Evolutionary conservation across 176 grass and related monocot species (phyloP), one percentile per base, ranked within the genome.

Genomic region (Hordeum vulgare): DNA sequence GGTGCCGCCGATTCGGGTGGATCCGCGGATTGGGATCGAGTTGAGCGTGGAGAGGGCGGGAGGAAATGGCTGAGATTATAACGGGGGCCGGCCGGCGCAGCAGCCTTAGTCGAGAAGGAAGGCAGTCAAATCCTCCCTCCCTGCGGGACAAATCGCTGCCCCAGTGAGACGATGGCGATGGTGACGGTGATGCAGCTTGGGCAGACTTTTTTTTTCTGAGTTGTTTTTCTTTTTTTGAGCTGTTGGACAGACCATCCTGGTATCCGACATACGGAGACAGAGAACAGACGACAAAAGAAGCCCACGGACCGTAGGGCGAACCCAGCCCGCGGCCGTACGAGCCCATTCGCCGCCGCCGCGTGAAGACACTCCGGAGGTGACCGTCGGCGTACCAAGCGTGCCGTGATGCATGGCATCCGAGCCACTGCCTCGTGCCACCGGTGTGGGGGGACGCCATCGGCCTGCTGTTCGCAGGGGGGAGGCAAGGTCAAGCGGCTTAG

Each of bases 71-170:
- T 64, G 76, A 13, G 76, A 64, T 64, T 77, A 77, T 58, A 76
- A 2, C 21, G 14, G 74, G 25, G 17, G 17, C 5, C 41, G 11
- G 40, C 40, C 39, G 10, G 69, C 36, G 17, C 15, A 4, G 63
- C 45, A 60, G 66, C 35, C 80, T 82, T 72, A 37, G 80, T 3
- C 54, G 26, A 27, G 25, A 74, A 83, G 81, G 40, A 63, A 53
- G 3, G 27, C 11, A 6, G 6, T 57, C 11, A 3, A 23, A 2
- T 74, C 71, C 40, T 25, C 33, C 69, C 29, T 31, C 29, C 31
- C 68, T n/a, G n/a, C n/a, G n/a, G n/a, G n/a, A n/a, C n/a, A n/a
- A n/a, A n/a, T n/a, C n/a, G n/a, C n/a, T n/a, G n/a, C n/a, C n/a
- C n/a, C n/a, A n/a, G n/a, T n/a, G n/a, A n/a, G 60, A 21, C 60